Conservation (phyloP, 2,329 filamentous ascomycete species). For the Fusarium proliferatum region DNA sequence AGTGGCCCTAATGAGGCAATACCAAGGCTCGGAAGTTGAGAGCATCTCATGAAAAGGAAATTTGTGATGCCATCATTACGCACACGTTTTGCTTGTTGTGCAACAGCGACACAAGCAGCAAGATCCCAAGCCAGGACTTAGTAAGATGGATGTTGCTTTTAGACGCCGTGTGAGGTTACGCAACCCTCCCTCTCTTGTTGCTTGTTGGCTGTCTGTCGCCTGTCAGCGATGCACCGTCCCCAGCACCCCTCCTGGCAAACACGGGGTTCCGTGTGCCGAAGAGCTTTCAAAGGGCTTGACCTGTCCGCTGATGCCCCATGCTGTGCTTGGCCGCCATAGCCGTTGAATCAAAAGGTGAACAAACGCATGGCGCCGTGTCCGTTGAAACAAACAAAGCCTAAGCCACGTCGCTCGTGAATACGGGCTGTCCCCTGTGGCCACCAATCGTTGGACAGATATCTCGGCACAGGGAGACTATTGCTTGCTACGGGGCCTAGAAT, state of each 20-base stretch:
- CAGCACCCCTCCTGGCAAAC: slow-evolving; percentile 13
- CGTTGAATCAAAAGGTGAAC: slow-evolving; percentile 20
- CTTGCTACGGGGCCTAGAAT: slow-evolving; percentile 21
- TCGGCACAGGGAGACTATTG: slow-evolving; percentile 26
- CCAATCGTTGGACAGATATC: slow-evolving; percentile 29
- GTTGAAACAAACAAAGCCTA: slow-evolving; percentile 28
- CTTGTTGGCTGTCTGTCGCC: slow-evolving; percentile 1
- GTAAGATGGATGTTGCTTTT: slow-evolving; percentile 15
- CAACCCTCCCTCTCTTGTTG: background rate
- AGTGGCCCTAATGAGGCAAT: slow-evolving; percentile 1
- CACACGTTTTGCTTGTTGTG: slow-evolving; percentile 12
- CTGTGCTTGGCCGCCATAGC: background rate
- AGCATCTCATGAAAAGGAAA: background rate
- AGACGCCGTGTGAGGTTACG: slow-evolving; percentile 28
- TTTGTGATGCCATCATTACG: slow-evolving; percentile 31
- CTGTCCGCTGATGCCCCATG: background rate
- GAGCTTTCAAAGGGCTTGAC: background rate
- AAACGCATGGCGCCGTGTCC: slow-evolving; percentile 16
- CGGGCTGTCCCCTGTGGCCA: slow-evolving; percentile 27
- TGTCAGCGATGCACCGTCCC: slow-evolving; percentile 27
- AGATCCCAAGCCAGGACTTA: slow-evolving; percentile 2
- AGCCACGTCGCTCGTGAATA: slow-evolving; percentile 40
- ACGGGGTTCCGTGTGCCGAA: slow-evolving; percentile 8
- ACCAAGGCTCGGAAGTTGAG: slow-evolving; percentile 6
- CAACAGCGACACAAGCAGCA: slow-evolving; percentile 5